These are phyloP conservation scores for Amanita exitialis DNA, from an alignment of 768 basidiomycete species.

Conservation along the genomic window DNA sequence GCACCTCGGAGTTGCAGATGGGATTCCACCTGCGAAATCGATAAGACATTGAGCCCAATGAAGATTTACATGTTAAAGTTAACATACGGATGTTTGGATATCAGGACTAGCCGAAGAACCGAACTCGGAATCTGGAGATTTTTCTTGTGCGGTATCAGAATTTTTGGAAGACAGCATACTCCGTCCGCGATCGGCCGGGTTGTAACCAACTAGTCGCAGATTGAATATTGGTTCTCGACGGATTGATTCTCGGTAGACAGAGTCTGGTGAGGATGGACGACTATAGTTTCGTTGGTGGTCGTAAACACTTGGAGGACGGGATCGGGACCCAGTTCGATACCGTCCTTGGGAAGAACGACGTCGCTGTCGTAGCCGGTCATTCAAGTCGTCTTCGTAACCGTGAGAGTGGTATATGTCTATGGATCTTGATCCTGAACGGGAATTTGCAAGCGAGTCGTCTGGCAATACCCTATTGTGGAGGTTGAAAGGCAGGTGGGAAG, in stretches of 20 bases:
- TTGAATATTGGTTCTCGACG: slow-evolving; percentile 20
- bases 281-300: neutral
- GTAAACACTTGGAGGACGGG: slow-evolving; percentile 4
- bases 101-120: slow-evolving; percentile 1
- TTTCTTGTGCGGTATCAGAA: slow-evolving; percentile 5
- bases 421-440: slow-evolving; percentile 19
- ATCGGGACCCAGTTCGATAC: slow-evolving; percentile 6
- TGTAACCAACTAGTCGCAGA: slow-evolving; percentile 20
- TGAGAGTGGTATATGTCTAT: slow-evolving; percentile 12
- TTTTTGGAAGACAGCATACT: slow-evolving; percentile 5
- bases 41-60: neutral
- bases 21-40: neutral
- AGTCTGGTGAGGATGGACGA: slow-evolving; percentile 9
- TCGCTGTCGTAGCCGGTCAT: slow-evolving; percentile 11
- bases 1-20: slow-evolving; percentile 15
- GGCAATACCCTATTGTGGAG: slow-evolving; percentile 29
- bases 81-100: neutral
- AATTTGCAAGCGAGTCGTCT: slow-evolving; percentile 16
- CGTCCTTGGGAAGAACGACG: slow-evolving; percentile 8
- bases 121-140: neutral
- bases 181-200: slow-evolving; percentile 12
- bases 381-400: slow-evolving; percentile 12
- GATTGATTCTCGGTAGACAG: slow-evolving; percentile 9
- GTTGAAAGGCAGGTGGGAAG: slow-evolving; percentile 51
- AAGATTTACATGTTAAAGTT: neutral